Evolutionary conservation across 257 asterid species (phyloP), one percentile per base, ranked within the genome.

Genomic region (Vinca minor): DNA sequence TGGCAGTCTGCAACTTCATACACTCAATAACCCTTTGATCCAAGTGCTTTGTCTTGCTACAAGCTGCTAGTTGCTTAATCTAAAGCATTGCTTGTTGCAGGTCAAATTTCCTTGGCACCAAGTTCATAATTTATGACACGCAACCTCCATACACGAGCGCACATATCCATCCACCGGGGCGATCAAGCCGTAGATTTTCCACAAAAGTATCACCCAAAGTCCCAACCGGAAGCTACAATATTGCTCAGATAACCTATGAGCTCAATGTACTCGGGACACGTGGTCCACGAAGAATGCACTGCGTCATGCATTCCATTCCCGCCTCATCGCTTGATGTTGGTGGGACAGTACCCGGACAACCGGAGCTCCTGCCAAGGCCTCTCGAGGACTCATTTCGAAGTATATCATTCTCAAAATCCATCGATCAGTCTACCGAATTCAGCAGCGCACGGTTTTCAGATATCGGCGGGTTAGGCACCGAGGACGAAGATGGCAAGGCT

Each of bases 71-170:
- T 54, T 54, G 5, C 20, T n/a, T 49, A 12, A 14, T 26, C 41
- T 49, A 31, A 15, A 35, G 32, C 18, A 12, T 63, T 49, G 13
- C 18, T 52, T 71, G 32, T 67, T 62, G 29, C 87, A 91, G 97
- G 72, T 91, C 97, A 31, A 91, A 91, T 79, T 91, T 91, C 72
- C 96, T 91, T 0, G 98, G 98, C 29, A 91, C 98, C 9, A 91
- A 91, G 86, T 91, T 91, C 71, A 85, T 88, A 70, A 84, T 91
- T 35, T 91, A 88, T n/a, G 98, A 88, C 75, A 91, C 96, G 1
- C 96, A 84, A 69, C 91, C 96, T 20, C 89, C 94, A 6, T 80
- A 72, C 28, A 47, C 76, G 41, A 68, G 85, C 69, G 79, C 89
- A 1, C 84, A 77, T 53, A 57, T 77, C 45, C 74, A 91, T 23